phyloP scores from a whole-genome alignment of 2,329 filamentous ascomycete genomes.

The Chalaropsis thielavioides region DNA sequence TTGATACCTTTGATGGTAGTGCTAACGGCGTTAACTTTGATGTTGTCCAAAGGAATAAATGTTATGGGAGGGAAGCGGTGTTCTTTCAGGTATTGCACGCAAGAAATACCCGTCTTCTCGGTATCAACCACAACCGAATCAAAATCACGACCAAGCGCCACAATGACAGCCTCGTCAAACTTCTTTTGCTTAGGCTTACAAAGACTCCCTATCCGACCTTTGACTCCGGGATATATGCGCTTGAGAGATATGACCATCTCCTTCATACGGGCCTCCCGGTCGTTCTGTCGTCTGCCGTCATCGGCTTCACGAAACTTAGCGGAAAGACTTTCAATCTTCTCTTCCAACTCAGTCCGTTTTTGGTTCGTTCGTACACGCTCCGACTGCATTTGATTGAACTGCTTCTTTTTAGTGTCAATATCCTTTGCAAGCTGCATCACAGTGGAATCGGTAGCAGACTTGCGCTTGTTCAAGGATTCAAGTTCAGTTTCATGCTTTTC shows the following conservation, averaged over 20 bases:
- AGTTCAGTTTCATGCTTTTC: slow-evolving; percentile 63
- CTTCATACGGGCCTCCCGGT: slow-evolving; percentile 63
- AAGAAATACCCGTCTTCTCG: slow-evolving; percentile 85
- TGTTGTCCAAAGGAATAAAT: slow-evolving; percentile 92
- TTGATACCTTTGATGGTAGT: slow-evolving; percentile 80
- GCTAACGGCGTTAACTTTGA: slow-evolving; percentile 85
- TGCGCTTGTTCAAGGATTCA: slow-evolving; percentile 52
- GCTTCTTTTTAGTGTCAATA: slow-evolving; percentile 80
- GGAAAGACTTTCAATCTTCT: slow-evolving; percentile 72
- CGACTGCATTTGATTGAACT: slow-evolving; percentile 72
- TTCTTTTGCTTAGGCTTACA: slow-evolving; percentile 97
- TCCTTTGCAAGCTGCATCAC: slow-evolving; percentile 58
- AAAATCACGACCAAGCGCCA: slow-evolving; percentile 81
- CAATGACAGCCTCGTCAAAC: slow-evolving; percentile 83
- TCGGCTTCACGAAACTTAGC: slow-evolving; percentile 74
- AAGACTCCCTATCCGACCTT: slow-evolving; percentile 76
- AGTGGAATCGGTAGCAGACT: slow-evolving; percentile 43
- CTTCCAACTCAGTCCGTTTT: slow-evolving; percentile 74
- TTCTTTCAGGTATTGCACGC: slow-evolving; percentile 85
- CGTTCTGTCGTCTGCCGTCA: slow-evolving; percentile 70
- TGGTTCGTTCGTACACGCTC: slow-evolving; percentile 70
- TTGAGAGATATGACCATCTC: slow-evolving; percentile 78
- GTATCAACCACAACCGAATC: slow-evolving; percentile 91
- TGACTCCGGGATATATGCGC: slow-evolving; percentile 80
- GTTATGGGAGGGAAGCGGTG: slow-evolving; percentile 77